Percentiles rank a stretch among this genome's conserved stretches.
Evolutionary conservation across 371 early-diverging fungal species (phyloP).

Genomic region (Gilbertella persicaria): DNA sequence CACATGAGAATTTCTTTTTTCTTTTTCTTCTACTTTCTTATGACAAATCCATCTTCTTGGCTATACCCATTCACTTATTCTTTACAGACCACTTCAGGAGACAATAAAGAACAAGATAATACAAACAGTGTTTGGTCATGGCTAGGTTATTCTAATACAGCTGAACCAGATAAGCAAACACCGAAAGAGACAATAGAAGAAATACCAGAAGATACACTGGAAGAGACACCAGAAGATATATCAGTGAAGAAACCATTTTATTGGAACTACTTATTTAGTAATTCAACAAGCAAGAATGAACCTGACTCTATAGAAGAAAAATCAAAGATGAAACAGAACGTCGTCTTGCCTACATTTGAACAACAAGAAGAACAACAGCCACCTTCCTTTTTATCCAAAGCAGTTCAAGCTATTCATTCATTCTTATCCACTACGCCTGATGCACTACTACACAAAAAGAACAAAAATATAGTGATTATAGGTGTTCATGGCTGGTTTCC

Average conservation of each 20-base stretch:
- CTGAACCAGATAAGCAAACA: background rate
- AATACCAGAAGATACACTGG: background rate
- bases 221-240: no score
- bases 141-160: slow-evolving; percentile 16
- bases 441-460: background rate
- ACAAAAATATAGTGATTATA: slow-evolving; percentile 53
- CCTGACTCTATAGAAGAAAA: background rate
- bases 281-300: no score
- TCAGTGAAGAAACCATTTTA: no score
- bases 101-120: background rate
- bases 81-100: background rate
- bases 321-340: slow-evolving; percentile 3
- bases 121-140: slow-evolving; percentile 18
- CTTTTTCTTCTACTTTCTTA: no score
- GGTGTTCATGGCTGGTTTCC: slow-evolving; percentile 95
- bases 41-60: no score
- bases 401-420: slow-evolving; percentile 17
- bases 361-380: slow-evolving; percentile 14
- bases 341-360: slow-evolving; percentile 28
- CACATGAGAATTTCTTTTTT: background rate
- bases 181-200: background rate
- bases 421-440: slow-evolving; percentile 2
- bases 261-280: no score
- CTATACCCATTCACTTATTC: background rate
- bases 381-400: slow-evolving; percentile 4